Conservation (phyloP, 2,329 filamentous ascomycete species). For the Colletotrichum sp. region DNA sequence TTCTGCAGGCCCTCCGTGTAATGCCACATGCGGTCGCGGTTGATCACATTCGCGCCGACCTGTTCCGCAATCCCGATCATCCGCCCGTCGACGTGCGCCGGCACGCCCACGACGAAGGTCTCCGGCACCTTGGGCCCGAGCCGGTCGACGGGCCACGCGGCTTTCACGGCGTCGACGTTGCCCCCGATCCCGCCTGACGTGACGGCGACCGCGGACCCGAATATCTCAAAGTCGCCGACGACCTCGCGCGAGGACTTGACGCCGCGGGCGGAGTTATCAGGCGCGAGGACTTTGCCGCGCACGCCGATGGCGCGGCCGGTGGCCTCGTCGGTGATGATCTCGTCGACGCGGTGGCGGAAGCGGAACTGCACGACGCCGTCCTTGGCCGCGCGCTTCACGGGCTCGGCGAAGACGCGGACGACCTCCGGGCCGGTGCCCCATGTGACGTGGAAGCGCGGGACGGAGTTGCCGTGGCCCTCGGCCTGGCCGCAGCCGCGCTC, state of each 20-base stretch:
- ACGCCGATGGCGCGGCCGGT: conserved; percentile 58
- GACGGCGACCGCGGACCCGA: conserved; percentile 57
- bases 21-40: conserved; percentile 70
- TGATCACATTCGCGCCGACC: conserved; percentile 60
- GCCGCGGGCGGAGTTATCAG: conserved; percentile 55
- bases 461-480: conserved; percentile 65
- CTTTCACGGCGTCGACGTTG: conserved; percentile 64
- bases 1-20: conserved; percentile 68
- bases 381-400: conserved; percentile 56
- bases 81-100: conserved; percentile 67
- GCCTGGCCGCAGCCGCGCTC: conserved; percentile 62
- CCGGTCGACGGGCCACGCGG: conserved; percentile 61
- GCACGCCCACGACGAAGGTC: conserved; percentile 64
- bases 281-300: conserved; percentile 55
- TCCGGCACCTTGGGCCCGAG: conserved; percentile 61
- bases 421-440: conserved; percentile 68
- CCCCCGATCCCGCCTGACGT: conserved; percentile 66
- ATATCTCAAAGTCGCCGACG: conserved; percentile 57
- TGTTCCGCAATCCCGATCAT: conserved; percentile 63
- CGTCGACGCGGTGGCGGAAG: conserved; percentile 62
- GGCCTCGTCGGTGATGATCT: conserved; percentile 55
- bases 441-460: conserved; percentile 66
- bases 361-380: conserved; percentile 59
- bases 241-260: conserved; percentile 50
- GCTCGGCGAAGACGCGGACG: conserved; percentile 61